Percentiles rank a stretch among this genome's conserved stretches.
These are phyloP conservation scores for Barnettozyma wickerhamii DNA, from an alignment of 805 yeast species.

Conservation along the genomic window DNA sequence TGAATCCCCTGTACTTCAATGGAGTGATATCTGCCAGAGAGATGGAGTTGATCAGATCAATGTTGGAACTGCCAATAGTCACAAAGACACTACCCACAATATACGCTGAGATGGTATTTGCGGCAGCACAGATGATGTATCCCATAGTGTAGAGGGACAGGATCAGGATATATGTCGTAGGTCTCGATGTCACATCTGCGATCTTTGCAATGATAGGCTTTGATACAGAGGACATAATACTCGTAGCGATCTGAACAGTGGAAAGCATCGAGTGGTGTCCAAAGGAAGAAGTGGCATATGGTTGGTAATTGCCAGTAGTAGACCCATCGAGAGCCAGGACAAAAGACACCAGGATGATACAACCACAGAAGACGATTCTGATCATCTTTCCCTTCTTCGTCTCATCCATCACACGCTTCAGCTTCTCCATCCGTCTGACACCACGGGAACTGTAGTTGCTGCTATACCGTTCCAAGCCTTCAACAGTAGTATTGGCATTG, in stretches of 20 bases:
- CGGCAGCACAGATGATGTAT: slow-evolving; percentile 33
- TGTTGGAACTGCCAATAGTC: slow-evolving; percentile 35
- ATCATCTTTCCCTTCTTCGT: slow-evolving; percentile 13
- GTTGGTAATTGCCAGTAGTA: slow-evolving; percentile 31
- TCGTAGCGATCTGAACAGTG: slow-evolving; percentile 35
- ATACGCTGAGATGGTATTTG: slow-evolving; percentile 32
- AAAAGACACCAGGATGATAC: slow-evolving; percentile 9
- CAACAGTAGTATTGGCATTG: neutral
- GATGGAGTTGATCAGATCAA: slow-evolving; percentile 31
- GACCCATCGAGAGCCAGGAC: slow-evolving; percentile 27
- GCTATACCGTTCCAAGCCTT: neutral
- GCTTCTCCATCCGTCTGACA: slow-evolving; percentile 20
- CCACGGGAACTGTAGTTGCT: slow-evolving; percentile 21
- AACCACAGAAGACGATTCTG: slow-evolving; percentile 14
- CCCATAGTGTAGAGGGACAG: slow-evolving; percentile 33
- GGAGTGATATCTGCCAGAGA: slow-evolving; percentile 35
- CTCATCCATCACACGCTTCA: slow-evolving; percentile 18
- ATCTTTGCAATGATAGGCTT: slow-evolving; percentile 38
- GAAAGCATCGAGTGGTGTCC: slow-evolving; percentile 36
- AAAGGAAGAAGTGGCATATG: slow-evolving; percentile 38
- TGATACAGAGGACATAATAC: slow-evolving; percentile 35
- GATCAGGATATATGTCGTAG: slow-evolving; percentile 32
- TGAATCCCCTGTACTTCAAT: slow-evolving; percentile 35
- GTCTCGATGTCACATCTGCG: slow-evolving; percentile 37
- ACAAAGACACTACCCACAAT: slow-evolving; percentile 34